Evolutionary conservation across 2,329 filamentous ascomycete species (phyloP).

Genomic region (Trichothecium roseum): DNA sequence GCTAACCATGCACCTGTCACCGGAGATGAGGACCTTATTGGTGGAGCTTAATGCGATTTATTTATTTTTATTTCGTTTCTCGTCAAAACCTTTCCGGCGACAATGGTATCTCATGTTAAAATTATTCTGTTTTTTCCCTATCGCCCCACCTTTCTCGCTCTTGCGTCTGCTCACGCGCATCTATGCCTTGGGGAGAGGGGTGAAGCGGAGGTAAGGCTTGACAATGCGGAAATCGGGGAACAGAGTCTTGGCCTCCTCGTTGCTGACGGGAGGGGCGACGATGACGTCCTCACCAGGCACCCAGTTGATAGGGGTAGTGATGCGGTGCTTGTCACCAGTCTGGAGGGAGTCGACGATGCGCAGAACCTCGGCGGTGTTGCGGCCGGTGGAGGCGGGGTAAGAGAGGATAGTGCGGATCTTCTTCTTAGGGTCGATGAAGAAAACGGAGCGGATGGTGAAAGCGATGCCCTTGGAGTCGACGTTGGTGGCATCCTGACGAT

Average conservation of each 20-base stretch:
- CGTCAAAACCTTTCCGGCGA: no score
- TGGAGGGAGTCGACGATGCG: conserved; percentile 71
- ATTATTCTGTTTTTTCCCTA: not conserved
- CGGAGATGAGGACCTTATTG: no score
- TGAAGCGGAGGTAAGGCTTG: conserved; percentile 68
- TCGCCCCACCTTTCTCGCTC: not conserved
- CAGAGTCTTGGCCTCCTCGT: conserved; percentile 76
- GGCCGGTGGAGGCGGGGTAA: conserved; percentile 85
- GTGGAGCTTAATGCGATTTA: no score
- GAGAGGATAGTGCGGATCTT: conserved; percentile 86
- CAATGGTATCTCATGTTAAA: no score
- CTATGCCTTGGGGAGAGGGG: conserved; percentile 48
- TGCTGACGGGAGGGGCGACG: conserved; percentile 72
- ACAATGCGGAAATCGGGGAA: conserved; percentile 67
- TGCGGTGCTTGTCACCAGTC: conserved; percentile 76
- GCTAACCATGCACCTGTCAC: no score
- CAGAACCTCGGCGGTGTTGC: conserved; percentile 70
- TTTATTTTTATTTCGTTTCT: no score
- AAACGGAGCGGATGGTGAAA: conserved; percentile 90
- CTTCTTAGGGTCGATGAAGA: conserved; percentile 90
- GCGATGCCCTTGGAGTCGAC: conserved; percentile 74
- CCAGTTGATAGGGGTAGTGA: conserved; percentile 90
- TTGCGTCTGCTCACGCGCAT: no score
- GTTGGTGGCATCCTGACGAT: conserved; percentile 73
- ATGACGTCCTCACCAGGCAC: conserved; percentile 83